Evolutionary conservation across 2,329 filamentous ascomycete species (phyloP).

Genomic region (Colletotrichum neosansevieriae): DNA sequence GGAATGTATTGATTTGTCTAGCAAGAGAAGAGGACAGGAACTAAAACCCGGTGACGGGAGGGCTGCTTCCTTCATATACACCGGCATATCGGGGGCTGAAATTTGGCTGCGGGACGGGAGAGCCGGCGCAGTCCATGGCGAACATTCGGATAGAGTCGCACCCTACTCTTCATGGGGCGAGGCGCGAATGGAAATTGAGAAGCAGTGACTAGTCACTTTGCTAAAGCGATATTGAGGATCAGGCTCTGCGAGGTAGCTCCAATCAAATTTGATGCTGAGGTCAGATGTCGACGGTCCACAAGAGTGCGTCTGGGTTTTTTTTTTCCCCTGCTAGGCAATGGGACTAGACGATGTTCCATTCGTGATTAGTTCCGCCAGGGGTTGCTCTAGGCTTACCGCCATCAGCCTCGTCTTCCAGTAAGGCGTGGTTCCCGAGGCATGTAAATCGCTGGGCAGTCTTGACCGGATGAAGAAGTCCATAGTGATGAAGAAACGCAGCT

Average conservation of each 20-base stretch:
- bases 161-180: not conserved
- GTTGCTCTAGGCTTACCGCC: conserved; percentile 22
- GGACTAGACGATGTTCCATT: conserved; percentile 24
- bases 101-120: not conserved
- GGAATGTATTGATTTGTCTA: not conserved
- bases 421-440: conserved; percentile 22
- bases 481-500: conserved; percentile 19
- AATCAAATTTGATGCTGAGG: conserved; percentile 29
- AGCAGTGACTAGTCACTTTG: not conserved
- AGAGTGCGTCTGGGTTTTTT: conserved; percentile 16
- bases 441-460: conserved; percentile 15
- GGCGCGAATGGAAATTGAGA: not conserved
- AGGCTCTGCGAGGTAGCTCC: conserved; percentile 24
- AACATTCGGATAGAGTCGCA: conserved; percentile 1
- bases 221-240: conserved; percentile 13
- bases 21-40: not conserved
- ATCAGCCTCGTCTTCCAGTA: conserved; percentile 22
- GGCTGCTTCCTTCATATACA: conserved; percentile 26
- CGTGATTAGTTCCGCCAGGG: conserved; percentile 6
- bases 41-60: not conserved
- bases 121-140: not conserved
- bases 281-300: conserved; percentile 31
- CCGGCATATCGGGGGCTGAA: not conserved
- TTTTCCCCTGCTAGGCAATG: conserved; percentile 5
- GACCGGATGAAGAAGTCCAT: conserved; percentile 19